Percentiles rank a stretch among this genome's conserved stretches.
Conservation (phyloP, 768 basidiomycete species). For the Sistotremastrum suecicum region DNA sequence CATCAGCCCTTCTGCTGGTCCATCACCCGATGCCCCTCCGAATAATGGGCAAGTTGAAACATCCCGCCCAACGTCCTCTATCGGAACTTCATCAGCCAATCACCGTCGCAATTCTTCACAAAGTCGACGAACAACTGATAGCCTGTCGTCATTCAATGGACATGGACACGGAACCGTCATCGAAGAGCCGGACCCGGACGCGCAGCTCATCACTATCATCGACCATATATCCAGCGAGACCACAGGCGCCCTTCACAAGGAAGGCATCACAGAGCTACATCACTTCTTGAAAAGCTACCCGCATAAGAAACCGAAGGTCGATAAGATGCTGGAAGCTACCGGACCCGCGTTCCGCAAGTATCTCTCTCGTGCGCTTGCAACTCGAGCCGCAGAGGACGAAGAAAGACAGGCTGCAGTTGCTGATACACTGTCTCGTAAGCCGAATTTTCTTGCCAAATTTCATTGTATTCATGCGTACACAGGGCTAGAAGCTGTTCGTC, state of each 20-base stretch:
- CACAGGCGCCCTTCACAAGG: slow-evolving; percentile 79
- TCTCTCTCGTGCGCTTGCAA: slow-evolving; percentile 76
- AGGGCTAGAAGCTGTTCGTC: slow-evolving; percentile 53
- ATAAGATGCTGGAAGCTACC: slow-evolving; percentile 79
- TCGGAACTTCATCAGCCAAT: slow-evolving; percentile 16
- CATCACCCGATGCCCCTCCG: slow-evolving; percentile 34
- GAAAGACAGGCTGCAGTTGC: slow-evolving; percentile 70
- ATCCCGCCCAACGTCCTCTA: slow-evolving; percentile 44
- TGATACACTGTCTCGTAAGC: slow-evolving; percentile 69
- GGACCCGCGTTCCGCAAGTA: slow-evolving; percentile 87
- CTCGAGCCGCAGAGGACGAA: slow-evolving; percentile 75
- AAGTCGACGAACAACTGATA: slow-evolving; percentile 56
- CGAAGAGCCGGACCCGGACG: slow-evolving; percentile 81
- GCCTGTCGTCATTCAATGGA: slow-evolving; percentile 49
- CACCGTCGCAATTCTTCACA: slow-evolving; percentile 38
- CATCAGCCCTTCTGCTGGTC: slow-evolving; percentile 40
- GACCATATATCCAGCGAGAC: slow-evolving; percentile 82
- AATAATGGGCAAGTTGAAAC: no score
- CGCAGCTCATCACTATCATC: slow-evolving; percentile 68
- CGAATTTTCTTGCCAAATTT: neutral
- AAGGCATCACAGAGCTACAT: slow-evolving; percentile 89
- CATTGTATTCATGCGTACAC: neutral
- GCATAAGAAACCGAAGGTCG: slow-evolving; percentile 66
- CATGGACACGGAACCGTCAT: slow-evolving; percentile 31
- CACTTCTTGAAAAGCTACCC: slow-evolving; percentile 88